Percentiles rank a stretch among this genome's conserved stretches.
phyloP scores from a whole-genome alignment of 441 rosid species.

The Croton setiger region DNA sequence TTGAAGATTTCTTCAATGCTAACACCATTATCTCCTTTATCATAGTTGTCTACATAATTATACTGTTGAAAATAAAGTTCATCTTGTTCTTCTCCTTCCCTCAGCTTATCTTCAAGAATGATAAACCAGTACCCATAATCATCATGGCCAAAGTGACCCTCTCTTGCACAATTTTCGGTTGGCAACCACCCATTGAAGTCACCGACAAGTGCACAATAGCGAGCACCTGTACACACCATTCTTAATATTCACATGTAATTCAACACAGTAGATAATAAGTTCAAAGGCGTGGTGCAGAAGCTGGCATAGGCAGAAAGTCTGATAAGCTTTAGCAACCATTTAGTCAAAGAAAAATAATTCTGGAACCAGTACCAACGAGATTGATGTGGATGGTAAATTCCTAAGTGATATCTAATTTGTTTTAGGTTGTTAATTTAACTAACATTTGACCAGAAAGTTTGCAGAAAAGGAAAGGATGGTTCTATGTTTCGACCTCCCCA shows the following conservation, averaged over 20 bases:
- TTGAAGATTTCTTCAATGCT: constrained; percentile 70
- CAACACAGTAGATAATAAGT: constrained; percentile 10
- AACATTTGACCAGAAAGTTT: not conserved
- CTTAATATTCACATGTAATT: constrained; percentile 20
- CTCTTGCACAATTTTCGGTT: constrained; percentile 78
- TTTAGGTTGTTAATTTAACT: not conserved
- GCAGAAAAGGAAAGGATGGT: not conserved
- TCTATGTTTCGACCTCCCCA: not conserved
- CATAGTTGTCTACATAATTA: constrained; percentile 80
- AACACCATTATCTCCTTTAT: constrained; percentile 85
- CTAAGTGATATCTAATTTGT: not conserved
- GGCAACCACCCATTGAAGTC: constrained; percentile 96
- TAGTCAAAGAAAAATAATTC: not conserved
- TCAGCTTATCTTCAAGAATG: constrained; percentile 85
- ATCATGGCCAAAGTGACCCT: constrained; percentile 84
- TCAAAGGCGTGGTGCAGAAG: not conserved
- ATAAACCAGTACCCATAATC: constrained; percentile 97
- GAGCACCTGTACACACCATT: constrained; percentile 65
- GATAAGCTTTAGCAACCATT: not conserved
- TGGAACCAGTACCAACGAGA: constrained; percentile 5
- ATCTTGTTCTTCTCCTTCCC: constrained; percentile 81
- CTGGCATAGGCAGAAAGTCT: not conserved
- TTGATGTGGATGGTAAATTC: not conserved
- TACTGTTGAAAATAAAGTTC: constrained; percentile 97
- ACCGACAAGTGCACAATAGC: constrained; percentile 91